A percentile compares a stretch with the other conserved stretches of the same genome.
Evolutionary conservation across 352 stramenopile genomes (phyloP).

Genomic region (Thalassiosira pacifica): DNA sequence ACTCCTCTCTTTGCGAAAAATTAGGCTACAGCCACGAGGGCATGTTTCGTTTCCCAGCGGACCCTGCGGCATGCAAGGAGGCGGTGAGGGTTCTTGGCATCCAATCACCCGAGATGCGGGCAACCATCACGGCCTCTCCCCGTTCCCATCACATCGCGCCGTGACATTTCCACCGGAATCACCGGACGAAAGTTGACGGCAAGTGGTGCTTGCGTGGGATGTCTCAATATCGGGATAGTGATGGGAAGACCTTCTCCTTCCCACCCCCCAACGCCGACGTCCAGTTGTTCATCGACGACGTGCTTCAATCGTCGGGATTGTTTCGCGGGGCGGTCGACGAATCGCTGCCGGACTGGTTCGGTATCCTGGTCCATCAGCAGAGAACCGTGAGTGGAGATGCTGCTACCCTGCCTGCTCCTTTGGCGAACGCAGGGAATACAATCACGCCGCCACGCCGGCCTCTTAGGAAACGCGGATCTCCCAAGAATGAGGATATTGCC

Average conservation of each 20-base stretch:
- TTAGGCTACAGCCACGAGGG: neutral
- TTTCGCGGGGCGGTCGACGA: neutral
- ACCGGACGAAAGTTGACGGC: neutral
- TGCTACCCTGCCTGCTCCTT: neutral
- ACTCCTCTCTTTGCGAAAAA: neutral
- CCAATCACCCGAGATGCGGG: neutral
- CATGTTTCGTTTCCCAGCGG: neutral
- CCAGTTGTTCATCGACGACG: slow-evolving; percentile 1
- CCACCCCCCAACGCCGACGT: slow-evolving; percentile 11
- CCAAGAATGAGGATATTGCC: neutral
- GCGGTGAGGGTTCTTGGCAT: neutral
- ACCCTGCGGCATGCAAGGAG: neutral
- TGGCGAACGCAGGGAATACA: neutral
- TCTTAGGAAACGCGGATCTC: neutral
- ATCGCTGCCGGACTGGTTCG: neutral
- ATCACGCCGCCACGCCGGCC: neutral
- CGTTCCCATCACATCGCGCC: neutral
- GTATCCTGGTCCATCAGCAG: neutral
- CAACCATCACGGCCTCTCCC: neutral
- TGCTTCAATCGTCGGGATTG: neutral
- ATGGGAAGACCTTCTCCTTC: slow-evolving; percentile 20
- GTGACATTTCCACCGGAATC: neutral
- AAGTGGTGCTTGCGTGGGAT: neutral
- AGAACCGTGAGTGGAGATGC: neutral
- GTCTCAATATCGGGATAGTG: neutral